These are phyloP conservation scores for Nakazawaea sp. DNA, from an alignment of 805 yeast genomes.

Conservation along the genomic window DNA sequence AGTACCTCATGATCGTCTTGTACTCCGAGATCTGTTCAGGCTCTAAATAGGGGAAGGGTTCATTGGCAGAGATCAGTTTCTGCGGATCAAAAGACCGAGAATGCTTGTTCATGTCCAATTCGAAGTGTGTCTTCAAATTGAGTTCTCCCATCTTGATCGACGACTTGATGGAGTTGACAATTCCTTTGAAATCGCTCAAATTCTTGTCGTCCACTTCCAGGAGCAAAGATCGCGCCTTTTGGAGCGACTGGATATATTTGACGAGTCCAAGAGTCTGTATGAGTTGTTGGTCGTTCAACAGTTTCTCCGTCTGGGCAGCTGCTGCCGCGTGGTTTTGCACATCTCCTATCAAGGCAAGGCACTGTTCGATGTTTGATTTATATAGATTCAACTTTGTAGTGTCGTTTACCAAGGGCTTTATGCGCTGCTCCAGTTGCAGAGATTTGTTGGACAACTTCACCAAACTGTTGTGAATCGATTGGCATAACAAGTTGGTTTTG, in stretches of 20 bases:
- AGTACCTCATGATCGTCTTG: conserved; percentile 39
- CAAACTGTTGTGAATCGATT: conserved; percentile 48
- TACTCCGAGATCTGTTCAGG: conserved; percentile 28
- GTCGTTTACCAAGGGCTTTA: conserved; percentile 65
- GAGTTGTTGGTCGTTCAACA: conserved; percentile 14
- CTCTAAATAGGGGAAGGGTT: conserved; percentile 32
- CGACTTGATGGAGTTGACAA: conserved; percentile 51
- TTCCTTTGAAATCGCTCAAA: conserved; percentile 57
- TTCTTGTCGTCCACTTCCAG: conserved; percentile 32
- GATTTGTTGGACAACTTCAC: conserved; percentile 46
- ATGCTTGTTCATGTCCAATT: conserved; percentile 30
- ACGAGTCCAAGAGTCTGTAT: conserved; percentile 26
- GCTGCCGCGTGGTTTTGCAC: conserved; percentile 41
- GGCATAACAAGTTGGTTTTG: conserved; percentile 49
- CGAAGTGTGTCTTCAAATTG: conserved; percentile 43
- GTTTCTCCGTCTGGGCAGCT: conserved; percentile 33
- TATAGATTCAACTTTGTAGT: conserved; percentile 50
- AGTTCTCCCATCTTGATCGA: conserved; percentile 52
- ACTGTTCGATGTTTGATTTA: conserved; percentile 51
- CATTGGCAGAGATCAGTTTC: conserved; percentile 29
- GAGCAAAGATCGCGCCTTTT: conserved; percentile 37
- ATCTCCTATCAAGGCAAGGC: conserved; percentile 38
- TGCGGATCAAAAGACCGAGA: conserved; percentile 40
- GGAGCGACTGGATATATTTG: conserved; percentile 26
- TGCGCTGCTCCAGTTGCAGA: conserved; percentile 48